Evolutionary conservation across 805 yeast species (phyloP).

Genomic region (Hanseniaspora lindneri): DNA sequence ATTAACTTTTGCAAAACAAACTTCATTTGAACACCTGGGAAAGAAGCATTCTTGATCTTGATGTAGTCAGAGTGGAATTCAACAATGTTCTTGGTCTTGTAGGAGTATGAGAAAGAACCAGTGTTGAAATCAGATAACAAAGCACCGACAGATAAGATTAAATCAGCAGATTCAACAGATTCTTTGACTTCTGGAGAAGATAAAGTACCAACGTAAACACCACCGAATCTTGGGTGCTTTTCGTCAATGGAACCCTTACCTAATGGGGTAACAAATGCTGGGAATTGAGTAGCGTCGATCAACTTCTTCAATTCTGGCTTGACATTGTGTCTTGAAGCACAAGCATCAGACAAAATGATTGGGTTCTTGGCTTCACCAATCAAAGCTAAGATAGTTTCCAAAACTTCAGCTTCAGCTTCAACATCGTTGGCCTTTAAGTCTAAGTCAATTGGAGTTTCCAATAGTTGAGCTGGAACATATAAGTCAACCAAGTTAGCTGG

Average conservation of each 20-base stretch:
- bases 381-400: conserved; percentile 40
- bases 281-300: conserved; percentile 60
- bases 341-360: conserved; percentile 70
- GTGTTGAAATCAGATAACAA: conserved; percentile 81
- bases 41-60: conserved; percentile 56
- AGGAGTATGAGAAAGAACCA: conserved; percentile 70
- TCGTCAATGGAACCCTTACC: conserved; percentile 76
- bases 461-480: conserved; percentile 42
- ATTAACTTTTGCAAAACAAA: conserved; percentile 37
- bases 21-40: conserved; percentile 65
- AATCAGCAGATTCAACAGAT: conserved; percentile 62
- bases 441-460: conserved; percentile 56
- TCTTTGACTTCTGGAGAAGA: conserved; percentile 61
- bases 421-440: conserved; percentile 45
- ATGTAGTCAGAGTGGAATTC: conserved; percentile 71
- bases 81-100: conserved; percentile 60
- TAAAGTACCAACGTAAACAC: conserved; percentile 76
- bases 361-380: conserved; percentile 55
- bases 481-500: conserved; percentile 72
- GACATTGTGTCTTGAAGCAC: conserved; percentile 69
- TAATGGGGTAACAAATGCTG: conserved; percentile 80
- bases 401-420: conserved; percentile 53
- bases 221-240: conserved; percentile 60
- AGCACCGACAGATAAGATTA: conserved; percentile 70
- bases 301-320: conserved; percentile 50